These are phyloP conservation scores for Hypoxylon sp. DNA, from an alignment of 2,329 filamentous ascomycete genomes.

Conservation along the genomic window DNA sequence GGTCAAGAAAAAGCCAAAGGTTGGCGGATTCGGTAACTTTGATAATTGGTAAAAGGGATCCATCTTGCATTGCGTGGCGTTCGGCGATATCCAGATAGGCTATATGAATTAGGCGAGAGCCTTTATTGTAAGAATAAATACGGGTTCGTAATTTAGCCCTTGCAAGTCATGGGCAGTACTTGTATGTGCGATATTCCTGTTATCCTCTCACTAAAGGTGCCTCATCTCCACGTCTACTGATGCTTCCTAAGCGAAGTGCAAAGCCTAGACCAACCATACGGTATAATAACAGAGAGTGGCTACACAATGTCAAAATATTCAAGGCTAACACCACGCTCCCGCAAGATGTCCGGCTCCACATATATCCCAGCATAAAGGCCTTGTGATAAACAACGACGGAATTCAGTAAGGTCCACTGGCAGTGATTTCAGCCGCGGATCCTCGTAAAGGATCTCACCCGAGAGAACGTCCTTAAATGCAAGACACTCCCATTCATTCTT, in stretches of 20 bases:
- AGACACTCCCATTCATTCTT: background rate
- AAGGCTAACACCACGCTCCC: slow-evolving; percentile 20
- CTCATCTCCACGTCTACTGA: background rate
- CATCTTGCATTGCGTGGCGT: slow-evolving; percentile 43
- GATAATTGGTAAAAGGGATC: slow-evolving; percentile 79
- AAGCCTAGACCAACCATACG: background rate
- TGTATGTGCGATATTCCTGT: background rate
- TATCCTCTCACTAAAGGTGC: background rate
- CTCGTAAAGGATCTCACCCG: slow-evolving; percentile 20
- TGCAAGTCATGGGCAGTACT: background rate
- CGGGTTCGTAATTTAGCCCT: background rate
- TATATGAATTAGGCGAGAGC: slow-evolving; percentile 8
- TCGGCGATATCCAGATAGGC: slow-evolving; percentile 42
- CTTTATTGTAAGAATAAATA: background rate
- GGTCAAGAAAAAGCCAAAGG: slow-evolving; percentile 84
- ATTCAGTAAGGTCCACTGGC: slow-evolving; percentile 20
- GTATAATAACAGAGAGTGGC: background rate
- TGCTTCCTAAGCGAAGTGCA: background rate
- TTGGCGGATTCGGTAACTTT: slow-evolving; percentile 92
- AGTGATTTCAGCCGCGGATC: slow-evolving; percentile 33
- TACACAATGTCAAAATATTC: slow-evolving; percentile 33
- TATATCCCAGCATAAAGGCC: background rate
- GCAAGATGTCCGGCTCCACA: slow-evolving; percentile 14
- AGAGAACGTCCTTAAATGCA: slow-evolving; percentile 13
- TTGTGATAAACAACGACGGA: slow-evolving; percentile 4